Evolutionary conservation across 345 rosid species (phyloP).

Genomic region (Firmiana major): DNA sequence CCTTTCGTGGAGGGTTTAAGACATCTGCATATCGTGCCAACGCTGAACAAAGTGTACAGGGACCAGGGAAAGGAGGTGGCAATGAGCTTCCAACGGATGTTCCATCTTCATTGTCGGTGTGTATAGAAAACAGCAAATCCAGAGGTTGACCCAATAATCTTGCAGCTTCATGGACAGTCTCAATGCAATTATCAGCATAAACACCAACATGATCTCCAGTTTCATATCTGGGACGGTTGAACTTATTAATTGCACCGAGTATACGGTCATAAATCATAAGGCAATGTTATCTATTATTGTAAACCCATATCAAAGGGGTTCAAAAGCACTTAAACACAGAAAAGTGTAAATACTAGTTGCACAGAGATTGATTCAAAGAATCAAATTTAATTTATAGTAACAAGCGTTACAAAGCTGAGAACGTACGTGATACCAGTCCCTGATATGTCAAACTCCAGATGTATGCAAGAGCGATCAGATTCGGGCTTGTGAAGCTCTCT

Average conservation of each 20-base stretch:
- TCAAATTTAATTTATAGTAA: slow-evolving; percentile 12
- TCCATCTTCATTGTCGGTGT: slow-evolving; percentile 74
- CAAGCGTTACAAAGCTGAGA: slow-evolving; percentile 10
- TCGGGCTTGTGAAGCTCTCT: slow-evolving; percentile 85
- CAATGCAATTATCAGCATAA: slow-evolving; percentile 64
- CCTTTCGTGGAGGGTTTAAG: slow-evolving; percentile 84
- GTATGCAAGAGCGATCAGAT: slow-evolving; percentile 93
- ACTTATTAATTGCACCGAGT: background rate
- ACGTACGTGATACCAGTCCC: slow-evolving; percentile 74
- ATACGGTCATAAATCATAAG: background rate
- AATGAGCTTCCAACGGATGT: slow-evolving; percentile 60
- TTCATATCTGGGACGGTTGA: slow-evolving; percentile 57
- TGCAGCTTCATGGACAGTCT: slow-evolving; percentile 72
- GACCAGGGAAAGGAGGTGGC: slow-evolving; percentile 79
- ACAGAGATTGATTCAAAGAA: background rate
- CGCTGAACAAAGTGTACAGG: slow-evolving; percentile 68
- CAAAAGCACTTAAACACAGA: background rate
- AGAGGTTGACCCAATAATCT: slow-evolving; percentile 63
- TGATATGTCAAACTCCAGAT: slow-evolving; percentile 82
- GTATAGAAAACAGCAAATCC: slow-evolving; percentile 71
- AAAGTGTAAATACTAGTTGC: background rate
- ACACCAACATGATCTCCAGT: slow-evolving; percentile 97
- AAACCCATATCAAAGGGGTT: background rate
- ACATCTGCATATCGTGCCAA: slow-evolving; percentile 73
- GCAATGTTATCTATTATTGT: background rate